Evolutionary conservation across 73 alveolate genomes (phyloP).

Genomic region (Paramecium octaurelia): DNA sequence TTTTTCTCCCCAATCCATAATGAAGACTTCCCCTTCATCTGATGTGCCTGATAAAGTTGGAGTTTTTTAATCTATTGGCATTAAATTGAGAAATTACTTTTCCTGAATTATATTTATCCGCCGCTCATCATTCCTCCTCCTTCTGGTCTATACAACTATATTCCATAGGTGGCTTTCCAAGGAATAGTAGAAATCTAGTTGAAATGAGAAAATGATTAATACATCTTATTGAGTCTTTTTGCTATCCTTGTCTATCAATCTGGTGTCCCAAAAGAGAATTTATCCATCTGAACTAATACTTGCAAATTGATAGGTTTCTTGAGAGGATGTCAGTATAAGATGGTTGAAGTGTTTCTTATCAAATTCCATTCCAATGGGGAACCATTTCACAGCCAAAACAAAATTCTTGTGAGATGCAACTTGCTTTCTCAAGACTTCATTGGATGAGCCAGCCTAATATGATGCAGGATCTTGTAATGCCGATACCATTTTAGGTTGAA

Average conservation of each 20-base stretch:
- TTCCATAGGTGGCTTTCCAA: conserved; percentile 61
- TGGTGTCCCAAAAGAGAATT: conserved; percentile 86
- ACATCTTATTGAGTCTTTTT: conserved; percentile 50
- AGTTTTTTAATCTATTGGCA: conserved; percentile 32
- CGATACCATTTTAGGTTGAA: conserved; percentile 34
- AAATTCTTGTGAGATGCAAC: conserved; percentile 79
- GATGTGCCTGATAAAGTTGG: conserved; percentile 84
- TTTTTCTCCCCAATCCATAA: conserved; percentile 86
- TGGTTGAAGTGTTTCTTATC: conserved; percentile 71
- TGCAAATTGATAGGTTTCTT: conserved; percentile 73
- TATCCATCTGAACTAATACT: conserved; percentile 86
- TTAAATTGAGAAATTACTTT: neutral
- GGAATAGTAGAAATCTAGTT: conserved; percentile 37
- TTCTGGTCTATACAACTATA: conserved; percentile 73
- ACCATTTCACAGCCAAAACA: conserved; percentile 74
- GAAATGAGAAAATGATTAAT: neutral
- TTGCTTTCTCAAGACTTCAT: conserved; percentile 34
- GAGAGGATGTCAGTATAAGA: conserved; percentile 58
- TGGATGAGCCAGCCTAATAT: conserved; percentile 27
- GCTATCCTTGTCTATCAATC: conserved; percentile 73
- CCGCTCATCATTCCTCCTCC: conserved; percentile 88
- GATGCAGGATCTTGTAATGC: conserved; percentile 57
- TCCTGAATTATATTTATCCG: conserved; percentile 65
- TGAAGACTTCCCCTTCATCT: conserved; percentile 86
- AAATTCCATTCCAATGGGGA: conserved; percentile 79